Percentiles rank a stretch among this genome's conserved stretches.
Conservation (phyloP, 305 asterid genomes). For the Fraxinus velutina region DNA sequence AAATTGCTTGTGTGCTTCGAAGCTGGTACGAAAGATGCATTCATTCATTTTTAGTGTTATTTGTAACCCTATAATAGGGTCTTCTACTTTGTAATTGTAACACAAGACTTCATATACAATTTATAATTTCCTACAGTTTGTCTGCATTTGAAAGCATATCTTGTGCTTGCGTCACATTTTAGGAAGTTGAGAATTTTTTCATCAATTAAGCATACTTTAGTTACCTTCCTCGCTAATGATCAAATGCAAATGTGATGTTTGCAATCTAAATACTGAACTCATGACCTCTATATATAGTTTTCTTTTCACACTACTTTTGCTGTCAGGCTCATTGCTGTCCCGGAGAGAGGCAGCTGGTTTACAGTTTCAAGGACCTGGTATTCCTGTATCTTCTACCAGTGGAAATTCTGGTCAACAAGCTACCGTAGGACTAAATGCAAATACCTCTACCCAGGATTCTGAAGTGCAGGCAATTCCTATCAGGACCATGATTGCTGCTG, state of each 20-base stretch:
- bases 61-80: neutral
- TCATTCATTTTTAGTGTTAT: neutral
- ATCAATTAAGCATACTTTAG: neutral
- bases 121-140: neutral
- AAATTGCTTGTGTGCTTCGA: neutral
- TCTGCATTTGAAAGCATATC: neutral
- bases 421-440: constrained; percentile 31
- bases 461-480: constrained; percentile 57
- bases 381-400: constrained; percentile 34
- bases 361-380: constrained; percentile 52
- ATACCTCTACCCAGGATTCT: constrained; percentile 43
- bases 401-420: constrained; percentile 46
- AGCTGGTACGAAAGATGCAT: neutral
- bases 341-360: constrained; percentile 59
- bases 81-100: neutral
- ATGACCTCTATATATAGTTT: neutral
- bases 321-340: constrained; percentile 57
- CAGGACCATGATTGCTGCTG: constrained; percentile 57
- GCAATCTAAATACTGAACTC: neutral
- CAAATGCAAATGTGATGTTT: neutral
- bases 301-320: constrained; percentile 5
- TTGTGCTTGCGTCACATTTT: neutral
- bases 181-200: neutral
- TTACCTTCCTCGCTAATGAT: neutral
- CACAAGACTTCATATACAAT: neutral